Evolutionary conservation across 371 early-diverging fungal genomes (phyloP), one percentile per base, ranked within the genome.

Genomic region (Mucor piriformis): DNA sequence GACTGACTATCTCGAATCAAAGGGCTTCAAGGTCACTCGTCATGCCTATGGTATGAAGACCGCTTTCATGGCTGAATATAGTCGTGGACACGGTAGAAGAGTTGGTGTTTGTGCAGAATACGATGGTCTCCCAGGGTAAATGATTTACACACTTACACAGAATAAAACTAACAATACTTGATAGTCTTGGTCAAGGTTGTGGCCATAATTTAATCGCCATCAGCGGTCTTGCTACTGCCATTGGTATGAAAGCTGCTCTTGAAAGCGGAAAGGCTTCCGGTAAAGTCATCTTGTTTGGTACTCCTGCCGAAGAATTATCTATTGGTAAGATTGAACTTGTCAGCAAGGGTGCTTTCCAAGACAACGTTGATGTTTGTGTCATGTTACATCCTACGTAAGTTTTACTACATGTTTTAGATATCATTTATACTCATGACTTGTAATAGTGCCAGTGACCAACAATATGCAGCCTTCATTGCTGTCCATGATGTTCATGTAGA

Each of bases 331-430:
- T 91, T 55, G 64, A 67, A 1, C 79, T 93, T 75, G 64, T 87
- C n/a, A 57, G 84, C 10, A 71, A 78, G 7, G 82, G 87, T 4
- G 89, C 86, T 11, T 90, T 92, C 66, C 78, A 87, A 46, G 79
- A 78, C 37, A 62, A 61, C 8, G 78, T 84, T 1, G 92, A 91
- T 62, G 76, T 87, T 7, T 83, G 87, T 57, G 66, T 93, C 74
- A 93, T 93, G 92, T 74, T 88, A 23, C 94, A 93, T 64, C 92
- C 92, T 25, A 73, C 86, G 55, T 81, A 80, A 61, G 59, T 34
- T 15, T 12, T 42, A 23, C 2, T 11, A 3, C 6, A 15, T 16
- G 6, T 16, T 40, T 40, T 50, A 11, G 29, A 29, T 33, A 33
- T 15, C 0, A 27, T 2, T 11, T 8, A 40, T 37, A 16, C 6